phyloP scores from a whole-genome alignment of 225 moss, liverwort and hornwort species.

The Rhytidiadelphus loreus region DNA sequence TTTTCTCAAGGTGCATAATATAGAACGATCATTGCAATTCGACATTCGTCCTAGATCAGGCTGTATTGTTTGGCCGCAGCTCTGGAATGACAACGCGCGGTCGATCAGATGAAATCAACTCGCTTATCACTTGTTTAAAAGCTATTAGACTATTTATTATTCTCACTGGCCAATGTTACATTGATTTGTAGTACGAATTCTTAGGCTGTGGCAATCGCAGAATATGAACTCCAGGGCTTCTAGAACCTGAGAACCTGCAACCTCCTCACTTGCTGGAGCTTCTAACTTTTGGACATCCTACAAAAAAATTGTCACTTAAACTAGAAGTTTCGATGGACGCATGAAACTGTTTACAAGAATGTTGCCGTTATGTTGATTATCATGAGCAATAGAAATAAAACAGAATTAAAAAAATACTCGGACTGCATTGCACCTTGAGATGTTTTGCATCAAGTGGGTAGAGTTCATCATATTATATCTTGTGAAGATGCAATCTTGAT shows the following conservation, averaged over 20 bases:
- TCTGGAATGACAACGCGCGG: neutral
- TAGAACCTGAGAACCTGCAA: neutral
- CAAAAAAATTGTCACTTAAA: neutral
- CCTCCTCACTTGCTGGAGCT: neutral
- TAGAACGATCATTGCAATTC: neutral
- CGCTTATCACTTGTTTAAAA: neutral
- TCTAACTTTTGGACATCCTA: neutral
- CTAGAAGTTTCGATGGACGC: neutral
- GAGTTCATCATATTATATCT: too few relatives aligned
- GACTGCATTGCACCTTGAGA: neutral
- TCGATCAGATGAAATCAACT: too few relatives aligned
- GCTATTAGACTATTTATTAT: neutral
- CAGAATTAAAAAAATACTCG: neutral
- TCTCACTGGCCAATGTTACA: neutral
- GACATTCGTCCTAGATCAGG: neutral
- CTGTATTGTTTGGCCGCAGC: neutral
- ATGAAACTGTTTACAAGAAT: accelerated
- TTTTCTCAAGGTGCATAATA: neutral
- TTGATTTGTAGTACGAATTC: neutral
- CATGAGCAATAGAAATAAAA: too few relatives aligned
- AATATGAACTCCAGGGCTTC: neutral
- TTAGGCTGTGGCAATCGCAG: neutral
- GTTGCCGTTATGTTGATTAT: too few relatives aligned
- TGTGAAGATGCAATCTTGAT: too few relatives aligned
- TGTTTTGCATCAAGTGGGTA: too few relatives aligned